Evolutionary conservation across 257 asterid species (phyloP), one percentile per base, ranked within the genome.

Genomic region (Parsonsia alboflavescens): DNA sequence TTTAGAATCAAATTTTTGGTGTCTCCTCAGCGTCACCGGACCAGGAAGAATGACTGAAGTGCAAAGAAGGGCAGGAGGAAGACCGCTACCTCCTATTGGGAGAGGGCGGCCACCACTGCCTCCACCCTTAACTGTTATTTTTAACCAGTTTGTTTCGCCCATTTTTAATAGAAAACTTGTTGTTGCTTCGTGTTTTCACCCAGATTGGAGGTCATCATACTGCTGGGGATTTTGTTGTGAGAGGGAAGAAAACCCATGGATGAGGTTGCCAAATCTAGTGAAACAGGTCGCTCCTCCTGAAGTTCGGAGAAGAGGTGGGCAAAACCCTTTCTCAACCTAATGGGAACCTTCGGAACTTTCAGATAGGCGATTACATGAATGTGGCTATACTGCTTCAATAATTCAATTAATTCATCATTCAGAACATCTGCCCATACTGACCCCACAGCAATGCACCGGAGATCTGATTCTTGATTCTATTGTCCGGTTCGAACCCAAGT

Each of bases 191-290:
- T 66, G 97, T 93, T 73, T 93, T 90, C 85, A 90, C 97, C 72
- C 85, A 95, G 98, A 86, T 84, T n/a, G 99, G 98, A 72, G 88
- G 87, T 26, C 99, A 95, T 87, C 98, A 92, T 75, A 79, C 84
- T 30, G 90, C 86, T 41, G 90, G 78, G 45, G 96, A 95, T 77
- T 95, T 92, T 88, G 90, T 96, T 6, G 99, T 89, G 83, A 87
- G 97, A 78, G 99, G 99, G 80, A 92, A 95, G 87, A n/a, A 98
- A 92, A 85, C 99, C 99, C 28, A 95, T 92, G 83, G 98, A 95
- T 74, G 99, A 95, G 82, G 99, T 95, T 81, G n/a, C n/a, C 98
- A 95, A 83, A 92, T 95, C 39, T 33, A 33, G n/a, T n/a, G n/a
- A n/a, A n/a, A n/a, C n/a, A n/a, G n/a, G n/a, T n/a, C n/a, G n/a